Conservation (phyloP, 805 yeast genomes). For the Wickerhamomyces silvicola region DNA sequence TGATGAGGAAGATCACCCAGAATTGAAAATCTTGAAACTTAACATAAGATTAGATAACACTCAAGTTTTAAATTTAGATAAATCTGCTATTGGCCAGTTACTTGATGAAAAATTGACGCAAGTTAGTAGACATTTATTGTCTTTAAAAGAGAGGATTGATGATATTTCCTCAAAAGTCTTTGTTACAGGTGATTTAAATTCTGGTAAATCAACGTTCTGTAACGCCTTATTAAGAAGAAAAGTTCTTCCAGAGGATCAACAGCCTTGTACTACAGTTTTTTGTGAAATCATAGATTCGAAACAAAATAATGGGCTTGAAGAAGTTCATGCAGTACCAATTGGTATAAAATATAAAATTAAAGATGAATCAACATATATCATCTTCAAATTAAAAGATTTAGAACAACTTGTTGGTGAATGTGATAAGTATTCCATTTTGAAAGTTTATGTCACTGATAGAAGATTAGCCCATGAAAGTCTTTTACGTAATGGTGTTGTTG, state of each 20-base stretch:
- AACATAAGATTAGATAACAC: constrained; percentile 48
- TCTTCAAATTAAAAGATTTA: constrained; percentile 47
- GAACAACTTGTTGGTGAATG: constrained; percentile 67
- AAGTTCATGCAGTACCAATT: constrained; percentile 84
- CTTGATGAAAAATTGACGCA: constrained; percentile 62
- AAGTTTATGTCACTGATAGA: constrained; percentile 74
- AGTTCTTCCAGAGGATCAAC: constrained; percentile 91
- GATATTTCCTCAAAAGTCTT: constrained; percentile 91
- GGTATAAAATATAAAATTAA: constrained; percentile 33
- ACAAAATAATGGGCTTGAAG: constrained; percentile 70
- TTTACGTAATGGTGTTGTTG: constrained; percentile 83
- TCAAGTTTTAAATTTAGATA: constrained; percentile 54
- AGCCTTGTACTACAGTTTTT: constrained; percentile 94
- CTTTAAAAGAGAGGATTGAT: constrained; percentile 76
- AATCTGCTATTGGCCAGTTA: constrained; percentile 59
- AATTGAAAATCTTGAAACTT: constrained; percentile 57
- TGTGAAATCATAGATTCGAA: constrained; percentile 88
- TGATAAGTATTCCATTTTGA: constrained; percentile 65
- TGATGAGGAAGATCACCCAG: constrained; percentile 24
- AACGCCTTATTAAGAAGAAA: constrained; percentile 77
- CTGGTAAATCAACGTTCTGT: constrained; percentile 95
- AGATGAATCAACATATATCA: constrained; percentile 62
- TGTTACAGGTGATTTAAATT: constrained; percentile 93
- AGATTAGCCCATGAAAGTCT: constrained; percentile 64
- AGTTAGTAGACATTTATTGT: constrained; percentile 58